These are phyloP conservation scores for Phialemoniopsis sp. DNA, from an alignment of 2,329 filamentous ascomycete genomes.

Conservation along the genomic window DNA sequence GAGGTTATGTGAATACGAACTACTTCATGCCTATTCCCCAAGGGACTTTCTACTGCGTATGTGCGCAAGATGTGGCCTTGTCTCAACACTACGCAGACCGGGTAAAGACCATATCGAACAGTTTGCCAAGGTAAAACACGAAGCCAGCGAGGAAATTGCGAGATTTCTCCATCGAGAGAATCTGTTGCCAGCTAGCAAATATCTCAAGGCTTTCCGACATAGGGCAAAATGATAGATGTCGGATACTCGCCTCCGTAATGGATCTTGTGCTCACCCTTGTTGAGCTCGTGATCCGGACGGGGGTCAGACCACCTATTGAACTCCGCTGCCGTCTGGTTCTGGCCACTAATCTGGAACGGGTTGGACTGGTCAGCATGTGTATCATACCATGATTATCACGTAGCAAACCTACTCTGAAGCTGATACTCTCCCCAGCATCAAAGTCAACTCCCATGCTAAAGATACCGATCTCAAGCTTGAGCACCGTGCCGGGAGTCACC, in stretches of 20 bases:
- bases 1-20: no score
- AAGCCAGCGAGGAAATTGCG: no score
- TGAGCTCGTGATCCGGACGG: constrained; percentile 32
- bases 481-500: constrained; percentile 31
- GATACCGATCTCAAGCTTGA: constrained; percentile 41
- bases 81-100: no score
- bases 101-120: no score
- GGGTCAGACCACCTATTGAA: constrained; percentile 29
- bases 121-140: no score
- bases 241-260: constrained; percentile 30
- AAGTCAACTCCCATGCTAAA: constrained; percentile 42
- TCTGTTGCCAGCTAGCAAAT: no score
- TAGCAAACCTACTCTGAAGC: constrained; percentile 22
- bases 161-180: no score
- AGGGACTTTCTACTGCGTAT: no score
- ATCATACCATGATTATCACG: no score
- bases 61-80: no score
- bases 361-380: no score
- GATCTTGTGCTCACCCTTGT: constrained; percentile 30
- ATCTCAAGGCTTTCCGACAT: constrained; percentile 9
- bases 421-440: constrained; percentile 31
- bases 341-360: constrained; percentile 9
- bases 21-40: no score
- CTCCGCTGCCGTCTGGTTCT: constrained; percentile 32
- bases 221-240: constrained; percentile 31